Base-by-base conservation (phyloP, 2,329 filamentous ascomycete genomes). In the Diaporthe ilicicola region DNA sequence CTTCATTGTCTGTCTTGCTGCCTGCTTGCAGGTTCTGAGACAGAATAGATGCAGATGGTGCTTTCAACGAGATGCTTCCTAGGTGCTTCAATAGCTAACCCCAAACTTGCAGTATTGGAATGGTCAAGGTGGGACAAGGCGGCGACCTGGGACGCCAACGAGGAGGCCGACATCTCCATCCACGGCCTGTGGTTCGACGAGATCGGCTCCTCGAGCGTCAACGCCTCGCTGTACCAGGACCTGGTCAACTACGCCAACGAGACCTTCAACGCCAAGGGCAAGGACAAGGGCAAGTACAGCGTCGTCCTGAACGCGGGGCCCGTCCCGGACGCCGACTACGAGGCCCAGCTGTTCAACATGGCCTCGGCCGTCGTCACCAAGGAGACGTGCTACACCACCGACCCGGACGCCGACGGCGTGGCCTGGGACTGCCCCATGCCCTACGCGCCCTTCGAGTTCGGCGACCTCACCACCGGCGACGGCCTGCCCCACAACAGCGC, bases 321-420 rank as follows among this genome's bases (percentile, higher is more conserved):
- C 48, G 67, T 71, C 10, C 19, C 55, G n/a, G 62, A 72, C 42
- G 53, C 82, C 81, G 69, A 81, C 82, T 39, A 80, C 81, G 69
- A 84, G 82, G 70, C 81, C 78, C 67, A 85, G 83, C 65, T 74
- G 27, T 74, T 73, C 61, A 24, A 15, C 39, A 62, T 74, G 55
- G 65, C 72, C 17, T 68, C 65, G 17, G 73, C 69, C 39, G 73
- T 74, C 27, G 70, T 74, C 10, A 73, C 73, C 55, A 72, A 72
- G 62, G 73, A 74, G 68, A 74, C 72, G 27, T 74, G 73, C 67
- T 74, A 70, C 66, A 71, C 62, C 29, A 59, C 53, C 22, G 55
- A 72, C 72, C 46, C 67, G 27, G 67, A 37, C 2, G 59, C 61
- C 34, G 29, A 64, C 24, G 51, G 42, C 19, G 71, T 71, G 3